These are phyloP conservation scores for Bipolaris zeicola DNA, from an alignment of 2,329 filamentous ascomycete species.

Conservation along the genomic window DNA sequence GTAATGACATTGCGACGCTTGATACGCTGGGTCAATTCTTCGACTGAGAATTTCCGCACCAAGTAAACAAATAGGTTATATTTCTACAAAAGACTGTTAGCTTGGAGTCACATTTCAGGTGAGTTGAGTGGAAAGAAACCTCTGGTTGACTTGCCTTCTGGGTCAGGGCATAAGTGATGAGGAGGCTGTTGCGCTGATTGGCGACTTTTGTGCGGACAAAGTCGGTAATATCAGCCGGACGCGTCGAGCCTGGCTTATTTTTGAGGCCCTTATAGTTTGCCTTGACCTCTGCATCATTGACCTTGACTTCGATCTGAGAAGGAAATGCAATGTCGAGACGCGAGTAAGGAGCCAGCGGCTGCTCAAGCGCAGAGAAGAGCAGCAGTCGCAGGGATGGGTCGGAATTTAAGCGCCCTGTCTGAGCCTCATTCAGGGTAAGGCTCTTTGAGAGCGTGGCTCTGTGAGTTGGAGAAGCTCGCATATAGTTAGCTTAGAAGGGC, in stretches of 20 bases:
- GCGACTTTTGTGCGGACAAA: conserved; percentile 70
- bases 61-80: conserved; percentile 70
- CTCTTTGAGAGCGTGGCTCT: conserved; percentile 64
- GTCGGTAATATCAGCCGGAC: conserved; percentile 87
- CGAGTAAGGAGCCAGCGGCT: conserved; percentile 37
- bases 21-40: conserved; percentile 72
- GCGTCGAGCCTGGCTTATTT: conserved; percentile 93
- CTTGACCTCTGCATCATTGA: conserved; percentile 86
- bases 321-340: conserved; percentile 80
- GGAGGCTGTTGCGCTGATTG: conserved; percentile 75
- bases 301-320: conserved; percentile 87
- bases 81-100: conserved; percentile 41
- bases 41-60: conserved; percentile 73
- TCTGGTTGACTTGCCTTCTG: conserved; percentile 68
- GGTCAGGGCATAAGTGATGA: conserved; percentile 91
- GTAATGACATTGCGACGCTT: conserved; percentile 72
- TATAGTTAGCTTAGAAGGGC: conserved; percentile 9
- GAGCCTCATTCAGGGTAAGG: conserved; percentile 61
- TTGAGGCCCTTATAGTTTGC: conserved; percentile 94
- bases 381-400: conserved; percentile 74
- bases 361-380: conserved; percentile 78
- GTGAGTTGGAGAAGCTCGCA: conserved; percentile 63
- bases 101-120: background rate
- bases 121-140: conserved; percentile 31
- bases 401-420: conserved; percentile 61